A percentile compares a stretch with the other conserved stretches of the same genome.
Evolutionary conservation across 805 yeast species (phyloP).

Genomic region (Schwanniomyces sp.): DNA sequence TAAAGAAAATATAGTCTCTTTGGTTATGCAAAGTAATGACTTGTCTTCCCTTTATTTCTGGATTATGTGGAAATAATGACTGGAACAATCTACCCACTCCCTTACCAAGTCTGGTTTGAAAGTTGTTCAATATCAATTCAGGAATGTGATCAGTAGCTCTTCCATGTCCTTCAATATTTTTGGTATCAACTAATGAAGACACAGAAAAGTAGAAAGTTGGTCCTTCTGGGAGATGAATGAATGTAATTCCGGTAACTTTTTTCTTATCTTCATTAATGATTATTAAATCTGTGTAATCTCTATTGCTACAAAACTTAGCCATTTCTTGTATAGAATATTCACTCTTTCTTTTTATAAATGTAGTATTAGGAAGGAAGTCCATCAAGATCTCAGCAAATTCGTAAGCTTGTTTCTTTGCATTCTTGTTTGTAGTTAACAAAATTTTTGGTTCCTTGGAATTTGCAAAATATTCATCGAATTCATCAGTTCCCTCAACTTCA

Average conservation of each 20-base stretch:
- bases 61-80: constrained; percentile 86
- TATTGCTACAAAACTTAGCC: constrained; percentile 74
- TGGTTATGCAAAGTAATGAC: constrained; percentile 95
- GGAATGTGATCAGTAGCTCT: constrained; percentile 88
- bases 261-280: constrained; percentile 95
- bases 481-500: constrained; percentile 63
- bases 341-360: constrained; percentile 83
- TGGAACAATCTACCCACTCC: constrained; percentile 93
- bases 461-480: constrained; percentile 59
- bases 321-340: constrained; percentile 85
- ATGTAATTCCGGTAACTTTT: constrained; percentile 85
- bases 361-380: constrained; percentile 81
- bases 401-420: constrained; percentile 83
- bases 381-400: constrained; percentile 84
- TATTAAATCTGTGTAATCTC: constrained; percentile 85
- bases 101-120: constrained; percentile 87
- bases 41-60: constrained; percentile 94
- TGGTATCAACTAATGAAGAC: constrained; percentile 71
- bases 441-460: constrained; percentile 65
- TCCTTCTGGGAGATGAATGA: constrained; percentile 91
- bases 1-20: constrained; percentile 90
- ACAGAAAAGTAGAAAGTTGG: constrained; percentile 92
- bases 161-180: constrained; percentile 84
- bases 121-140: constrained; percentile 88
- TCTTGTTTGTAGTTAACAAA: constrained; percentile 82